A percentile compares a stretch with the other conserved stretches of the same genome.
Conservation (phyloP, 495 filamentous ascomycete species). For the Penicillium antarcticum region DNA sequence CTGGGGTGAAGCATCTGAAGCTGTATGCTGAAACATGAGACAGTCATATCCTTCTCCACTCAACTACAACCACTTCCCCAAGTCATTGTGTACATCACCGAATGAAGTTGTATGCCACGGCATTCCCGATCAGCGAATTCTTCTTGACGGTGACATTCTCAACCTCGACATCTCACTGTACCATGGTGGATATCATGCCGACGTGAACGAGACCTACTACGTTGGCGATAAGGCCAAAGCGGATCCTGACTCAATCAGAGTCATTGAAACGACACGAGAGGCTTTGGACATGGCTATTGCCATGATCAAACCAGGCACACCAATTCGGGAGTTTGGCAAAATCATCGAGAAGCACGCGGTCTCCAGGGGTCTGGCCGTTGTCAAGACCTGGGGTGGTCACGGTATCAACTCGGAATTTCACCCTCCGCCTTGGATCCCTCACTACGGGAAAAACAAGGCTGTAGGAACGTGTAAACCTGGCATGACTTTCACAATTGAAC, state of each 20-base stretch:
- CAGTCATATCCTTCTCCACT: constrained; percentile 81
- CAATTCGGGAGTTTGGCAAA: constrained; percentile 67
- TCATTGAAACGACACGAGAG: constrained; percentile 63
- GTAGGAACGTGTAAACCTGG: constrained; percentile 65
- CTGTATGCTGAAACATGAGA: constrained; percentile 1
- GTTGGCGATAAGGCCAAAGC: constrained; percentile 64
- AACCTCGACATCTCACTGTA: constrained; percentile 71
- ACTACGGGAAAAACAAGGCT: constrained; percentile 72
- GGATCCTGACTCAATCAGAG: constrained; percentile 61
- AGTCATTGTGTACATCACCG: constrained; percentile 76
- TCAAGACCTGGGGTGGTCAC: constrained; percentile 68
- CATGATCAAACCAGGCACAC: constrained; percentile 63
- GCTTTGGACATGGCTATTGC: constrained; percentile 65
- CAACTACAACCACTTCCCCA: constrained; percentile 82
- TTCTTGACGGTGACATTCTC: constrained; percentile 69
- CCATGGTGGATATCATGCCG: constrained; percentile 68
- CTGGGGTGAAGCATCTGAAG: background rate
- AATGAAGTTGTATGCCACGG: constrained; percentile 84
- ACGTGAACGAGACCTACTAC: constrained; percentile 74
- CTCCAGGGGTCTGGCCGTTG: constrained; percentile 56
- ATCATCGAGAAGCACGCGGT: constrained; percentile 69
- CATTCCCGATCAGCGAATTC: constrained; percentile 62
- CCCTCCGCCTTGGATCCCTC: constrained; percentile 65
- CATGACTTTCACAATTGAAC: constrained; percentile 76
- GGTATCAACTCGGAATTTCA: constrained; percentile 70